Percentiles rank a stretch among this genome's conserved stretches.
These are phyloP conservation scores for Oemleria cerasiformis DNA, from an alignment of 306 rosid genomes.

Conservation along the genomic window DNA sequence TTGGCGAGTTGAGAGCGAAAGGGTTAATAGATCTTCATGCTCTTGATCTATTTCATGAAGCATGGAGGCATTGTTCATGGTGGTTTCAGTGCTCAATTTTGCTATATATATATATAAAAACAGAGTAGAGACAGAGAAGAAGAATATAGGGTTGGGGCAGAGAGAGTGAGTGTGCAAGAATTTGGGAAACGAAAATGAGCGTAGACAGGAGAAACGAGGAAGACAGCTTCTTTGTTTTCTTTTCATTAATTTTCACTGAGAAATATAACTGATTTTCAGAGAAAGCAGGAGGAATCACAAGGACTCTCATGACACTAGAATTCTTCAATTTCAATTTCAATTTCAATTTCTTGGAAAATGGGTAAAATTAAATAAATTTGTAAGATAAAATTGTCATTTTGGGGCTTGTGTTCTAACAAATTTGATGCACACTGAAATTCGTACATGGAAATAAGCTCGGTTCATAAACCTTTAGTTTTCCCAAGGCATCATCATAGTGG, in stretches of 20 bases:
- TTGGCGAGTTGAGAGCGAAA: not conserved
- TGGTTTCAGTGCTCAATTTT: not conserved
- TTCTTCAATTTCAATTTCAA: not conserved
- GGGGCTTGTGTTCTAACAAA: not conserved
- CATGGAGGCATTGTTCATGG: not conserved
- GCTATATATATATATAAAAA: no score
- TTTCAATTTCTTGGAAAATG: not conserved
- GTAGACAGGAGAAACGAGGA: slow-evolving; percentile 8
- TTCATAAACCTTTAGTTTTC: no score
- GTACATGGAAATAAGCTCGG: no score
- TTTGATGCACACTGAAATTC: not conserved
- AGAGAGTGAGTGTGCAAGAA: not conserved
- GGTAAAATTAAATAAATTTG: no score
- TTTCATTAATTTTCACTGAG: no score
- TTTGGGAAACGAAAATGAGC: not conserved
- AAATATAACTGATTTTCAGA: not conserved
- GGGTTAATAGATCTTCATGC: not conserved
- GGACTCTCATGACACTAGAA: not conserved
- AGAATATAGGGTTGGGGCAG: not conserved
- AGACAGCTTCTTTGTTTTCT: not conserved
- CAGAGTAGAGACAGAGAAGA: not conserved
- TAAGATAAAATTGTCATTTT: no score
- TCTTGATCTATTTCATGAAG: not conserved
- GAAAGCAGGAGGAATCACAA: not conserved
- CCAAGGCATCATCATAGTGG: no score